Evolutionary conservation across 2,329 filamentous ascomycete species (phyloP).

Genomic region (Corynespora cassiicola): DNA sequence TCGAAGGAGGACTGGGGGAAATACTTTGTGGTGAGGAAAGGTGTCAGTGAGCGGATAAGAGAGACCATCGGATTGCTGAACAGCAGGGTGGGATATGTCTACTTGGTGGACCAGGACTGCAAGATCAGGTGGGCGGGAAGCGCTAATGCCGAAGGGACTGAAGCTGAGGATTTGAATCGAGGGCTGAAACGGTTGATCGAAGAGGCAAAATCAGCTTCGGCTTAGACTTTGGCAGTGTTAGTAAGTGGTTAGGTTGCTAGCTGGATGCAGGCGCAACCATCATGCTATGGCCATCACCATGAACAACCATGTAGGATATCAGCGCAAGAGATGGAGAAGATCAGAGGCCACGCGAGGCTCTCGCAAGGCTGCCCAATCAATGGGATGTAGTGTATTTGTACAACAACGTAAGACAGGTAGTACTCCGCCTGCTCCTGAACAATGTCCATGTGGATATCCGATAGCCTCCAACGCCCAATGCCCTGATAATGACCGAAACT

Average conservation of each 20-base stretch:
- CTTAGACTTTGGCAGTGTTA: background rate
- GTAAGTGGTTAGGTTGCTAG: background rate
- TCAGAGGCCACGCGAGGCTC: too few species aligned
- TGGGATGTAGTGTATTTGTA: constrained; percentile 32
- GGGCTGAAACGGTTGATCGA: constrained; percentile 67
- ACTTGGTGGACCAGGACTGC: constrained; percentile 85
- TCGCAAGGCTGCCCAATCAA: background rate
- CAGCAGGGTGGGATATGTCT: constrained; percentile 91
- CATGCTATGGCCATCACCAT: too few species aligned
- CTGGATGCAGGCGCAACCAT: too few species aligned
- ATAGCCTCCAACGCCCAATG: constrained; percentile 28
- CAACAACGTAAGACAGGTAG: constrained; percentile 23
- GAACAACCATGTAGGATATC: too few species aligned
- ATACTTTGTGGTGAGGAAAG: constrained; percentile 67
- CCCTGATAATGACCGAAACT: constrained; percentile 5
- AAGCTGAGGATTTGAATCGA: constrained; percentile 71
- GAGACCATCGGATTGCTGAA: constrained; percentile 77
- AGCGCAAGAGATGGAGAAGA: too few species aligned
- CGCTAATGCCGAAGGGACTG: constrained; percentile 68
- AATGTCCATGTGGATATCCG: constrained; percentile 28
- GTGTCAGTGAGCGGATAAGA: constrained; percentile 62
- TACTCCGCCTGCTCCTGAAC: constrained; percentile 16
- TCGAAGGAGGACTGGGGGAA: constrained; percentile 59
- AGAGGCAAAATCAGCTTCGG: constrained; percentile 18
- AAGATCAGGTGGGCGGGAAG: constrained; percentile 95